A percentile compares a stretch with the other conserved stretches of the same genome.
phyloP scores from a whole-genome alignment of 257 asterid genomes.

The Cruciata laevipes region DNA sequence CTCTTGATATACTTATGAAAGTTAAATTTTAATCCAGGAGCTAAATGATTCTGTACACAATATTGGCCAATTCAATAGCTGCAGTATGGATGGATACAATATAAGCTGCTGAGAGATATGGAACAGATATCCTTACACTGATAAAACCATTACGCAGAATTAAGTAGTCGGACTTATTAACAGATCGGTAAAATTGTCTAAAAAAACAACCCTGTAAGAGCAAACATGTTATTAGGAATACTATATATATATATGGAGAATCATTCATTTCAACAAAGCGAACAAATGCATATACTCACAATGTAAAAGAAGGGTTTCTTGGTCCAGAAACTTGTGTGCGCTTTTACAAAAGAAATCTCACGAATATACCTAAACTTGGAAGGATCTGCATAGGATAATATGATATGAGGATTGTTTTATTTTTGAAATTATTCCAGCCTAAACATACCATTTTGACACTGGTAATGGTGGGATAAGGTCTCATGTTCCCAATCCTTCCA shows the following conservation, averaged over 20 bases:
- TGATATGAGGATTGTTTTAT: too few relatives aligned
- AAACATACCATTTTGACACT: slow-evolving; percentile 67
- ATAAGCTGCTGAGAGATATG: not conserved
- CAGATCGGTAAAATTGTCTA: slow-evolving; percentile 81
- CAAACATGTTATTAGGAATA: too few relatives aligned
- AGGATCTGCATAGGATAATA: slow-evolving; percentile 49
- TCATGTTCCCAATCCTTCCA: slow-evolving; percentile 97
- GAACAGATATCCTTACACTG: slow-evolving; percentile 40
- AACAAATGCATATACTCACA: slow-evolving; percentile 36
- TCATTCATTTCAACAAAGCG: too few relatives aligned
- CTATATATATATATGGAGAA: too few relatives aligned
- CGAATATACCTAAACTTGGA: slow-evolving; percentile 85
- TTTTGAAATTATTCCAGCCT: too few relatives aligned
- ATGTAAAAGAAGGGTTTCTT: slow-evolving; percentile 70
- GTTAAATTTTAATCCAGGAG: slow-evolving; percentile 92
- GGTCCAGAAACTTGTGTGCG: slow-evolving; percentile 94
- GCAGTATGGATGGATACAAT: too few relatives aligned
- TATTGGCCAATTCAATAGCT: too few relatives aligned
- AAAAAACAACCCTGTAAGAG: slow-evolving; percentile 69
- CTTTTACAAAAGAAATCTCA: slow-evolving; percentile 91
- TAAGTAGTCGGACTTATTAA: slow-evolving; percentile 82
- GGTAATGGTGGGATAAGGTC: slow-evolving; percentile 61
- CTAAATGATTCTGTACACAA: slow-evolving; percentile 81
- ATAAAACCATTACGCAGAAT: slow-evolving; percentile 93
- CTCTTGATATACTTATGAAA: slow-evolving; percentile 92